phyloP scores from a whole-genome alignment of 495 filamentous ascomycete species.

The Recurvomyces mirabilis region DNA sequence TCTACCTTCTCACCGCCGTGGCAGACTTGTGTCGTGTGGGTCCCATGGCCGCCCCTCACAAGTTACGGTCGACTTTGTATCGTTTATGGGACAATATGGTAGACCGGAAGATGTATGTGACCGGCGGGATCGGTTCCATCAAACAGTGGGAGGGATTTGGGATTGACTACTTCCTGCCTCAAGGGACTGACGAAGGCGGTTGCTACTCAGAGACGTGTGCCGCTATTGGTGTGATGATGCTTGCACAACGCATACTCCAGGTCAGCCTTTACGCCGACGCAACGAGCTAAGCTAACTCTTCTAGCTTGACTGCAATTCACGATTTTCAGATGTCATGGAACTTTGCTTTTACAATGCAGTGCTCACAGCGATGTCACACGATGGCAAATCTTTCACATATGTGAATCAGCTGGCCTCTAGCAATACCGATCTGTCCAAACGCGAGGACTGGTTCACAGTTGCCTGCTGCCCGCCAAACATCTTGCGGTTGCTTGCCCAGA shows the following conservation, averaged over 20 bases:
- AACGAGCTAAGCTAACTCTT: no score
- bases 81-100: constrained; percentile 49
- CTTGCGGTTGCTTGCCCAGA: constrained; percentile 39
- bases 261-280: constrained; percentile 16
- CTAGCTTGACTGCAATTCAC: constrained; percentile 10
- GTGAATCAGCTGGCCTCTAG: constrained; percentile 46
- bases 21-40: constrained; percentile 27
- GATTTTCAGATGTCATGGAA: constrained; percentile 49
- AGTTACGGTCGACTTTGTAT: constrained; percentile 27
- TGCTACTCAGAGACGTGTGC: constrained; percentile 55
- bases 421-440: constrained; percentile 33
- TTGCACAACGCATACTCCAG: constrained; percentile 43
- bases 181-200: constrained; percentile 46
- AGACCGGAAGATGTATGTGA: constrained; percentile 48
- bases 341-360: constrained; percentile 50
- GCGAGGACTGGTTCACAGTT: constrained; percentile 44
- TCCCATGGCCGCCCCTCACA: constrained; percentile 15
- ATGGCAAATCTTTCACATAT: constrained; percentile 45
- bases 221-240: constrained; percentile 49
- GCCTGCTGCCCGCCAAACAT: constrained; percentile 51
- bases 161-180: constrained; percentile 46
- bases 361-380: constrained; percentile 40
- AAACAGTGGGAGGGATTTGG: constrained; percentile 54
- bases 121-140: constrained; percentile 49
- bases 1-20: constrained; percentile 42